Evolutionary conservation across 139 green algal species (phyloP).

Genomic region (Micromonas pusilla): DNA sequence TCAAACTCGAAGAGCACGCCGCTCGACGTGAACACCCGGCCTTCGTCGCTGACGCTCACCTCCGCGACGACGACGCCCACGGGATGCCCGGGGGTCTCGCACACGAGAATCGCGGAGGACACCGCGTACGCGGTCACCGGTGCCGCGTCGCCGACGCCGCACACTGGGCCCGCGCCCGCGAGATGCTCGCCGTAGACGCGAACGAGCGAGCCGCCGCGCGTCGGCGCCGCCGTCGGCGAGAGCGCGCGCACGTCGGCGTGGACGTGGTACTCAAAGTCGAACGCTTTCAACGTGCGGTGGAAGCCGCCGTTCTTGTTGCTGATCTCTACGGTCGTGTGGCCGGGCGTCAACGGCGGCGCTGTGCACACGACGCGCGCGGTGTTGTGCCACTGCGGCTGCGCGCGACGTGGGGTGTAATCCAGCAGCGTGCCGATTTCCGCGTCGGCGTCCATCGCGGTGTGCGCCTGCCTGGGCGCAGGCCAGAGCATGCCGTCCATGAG

Average conservation of each 20-base stretch:
- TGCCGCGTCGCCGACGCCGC: background rate
- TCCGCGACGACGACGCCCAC: background rate
- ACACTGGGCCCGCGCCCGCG: background rate
- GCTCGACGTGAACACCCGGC: background rate
- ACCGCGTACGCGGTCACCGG: background rate
- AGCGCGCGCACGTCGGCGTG: background rate
- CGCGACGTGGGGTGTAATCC: too few relatives aligned
- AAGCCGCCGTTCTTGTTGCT: background rate
- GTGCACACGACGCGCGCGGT: background rate
- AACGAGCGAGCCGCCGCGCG: background rate
- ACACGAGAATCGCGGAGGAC: background rate
- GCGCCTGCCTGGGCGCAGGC: too few relatives aligned
- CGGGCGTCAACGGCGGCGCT: background rate
- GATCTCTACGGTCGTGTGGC: background rate
- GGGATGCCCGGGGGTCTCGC: background rate
- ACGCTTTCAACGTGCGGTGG: background rate
- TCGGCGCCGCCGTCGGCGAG: background rate
- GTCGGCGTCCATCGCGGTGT: too few relatives aligned
- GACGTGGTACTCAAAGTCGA: background rate
- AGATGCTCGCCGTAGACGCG: background rate
- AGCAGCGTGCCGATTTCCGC: too few relatives aligned
- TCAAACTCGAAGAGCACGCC: background rate
- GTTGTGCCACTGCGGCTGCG: too few relatives aligned
- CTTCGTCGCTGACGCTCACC: background rate
- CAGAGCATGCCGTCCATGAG: too few relatives aligned